Base-by-base conservation (phyloP, 345 rosid species). In the Acer campestre region DNA sequence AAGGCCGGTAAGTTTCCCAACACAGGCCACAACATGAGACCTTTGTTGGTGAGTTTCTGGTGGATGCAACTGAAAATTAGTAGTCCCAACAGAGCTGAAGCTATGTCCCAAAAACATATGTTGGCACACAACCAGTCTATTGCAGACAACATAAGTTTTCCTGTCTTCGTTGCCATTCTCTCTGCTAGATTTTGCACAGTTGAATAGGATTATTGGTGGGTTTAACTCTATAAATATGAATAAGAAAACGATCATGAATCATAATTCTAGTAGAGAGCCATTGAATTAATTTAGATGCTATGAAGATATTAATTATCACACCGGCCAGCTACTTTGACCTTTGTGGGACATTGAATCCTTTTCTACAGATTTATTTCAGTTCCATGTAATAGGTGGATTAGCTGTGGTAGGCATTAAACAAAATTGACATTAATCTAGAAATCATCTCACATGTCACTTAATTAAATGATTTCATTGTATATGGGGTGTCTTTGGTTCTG, bases 1-100 rank as follows among this genome's bases (percentile, higher is more conserved):
- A 87, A 38, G 13, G 87, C 80, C 0, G 90, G 92, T 22, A 85
- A 18, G 70, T 88, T 78, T 11, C 97, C 95, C 13, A 94, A 61
- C 63, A 89, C 88, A 0, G 97, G 94, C 97, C 95, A 91, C 7
- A 82, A 46, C 81, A 88, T 85, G 1, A 92, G 90, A 49, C 90
- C 90, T 70, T 86, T 89, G 82, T 79, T 90, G 25, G 79, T 77
- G 73, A 91, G 48, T 74, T 85, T 89, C 48, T 90, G 88, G 42
- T 68, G 73, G 40, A 86, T 70, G 73, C 92, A 91, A 22, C 85
- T 59, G 71, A 86, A 88, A 72, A 90, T 44, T 66, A 94, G 87
- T 17, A 92, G 59, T 18, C 87, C 86, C 61, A 87, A 61, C n/a
- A 84, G 70, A 10, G 92, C 89, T 25, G 85, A 13, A 10, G 79